Evolutionary conservation across 176 grass and related monocot species (phyloP), one percentile per base, ranked within the genome.

Genomic region (Tillandsia fasciculata): DNA sequence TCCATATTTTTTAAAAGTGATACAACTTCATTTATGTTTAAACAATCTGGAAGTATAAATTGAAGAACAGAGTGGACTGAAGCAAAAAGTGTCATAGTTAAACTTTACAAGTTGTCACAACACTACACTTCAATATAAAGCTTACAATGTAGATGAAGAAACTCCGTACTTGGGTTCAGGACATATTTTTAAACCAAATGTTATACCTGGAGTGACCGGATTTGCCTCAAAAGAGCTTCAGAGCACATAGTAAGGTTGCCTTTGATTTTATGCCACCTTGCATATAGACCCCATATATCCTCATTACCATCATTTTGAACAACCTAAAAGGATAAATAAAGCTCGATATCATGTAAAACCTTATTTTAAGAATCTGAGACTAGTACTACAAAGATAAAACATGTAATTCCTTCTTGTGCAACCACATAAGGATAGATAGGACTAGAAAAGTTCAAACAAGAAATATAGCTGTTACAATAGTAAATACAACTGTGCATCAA

Each of bases 151-250:
- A 42, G 33, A 42, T 7, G 33, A 42, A 42, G 33, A 42, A 33
- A 42, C 33, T 42, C 33, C 7, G 33, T 42, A 42, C 33, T 42
- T 7, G 3, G 33, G 33, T 42, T 42, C 33, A 42, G 33, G 33
- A 42, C 33, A 42, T 42, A 42, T 20, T 64, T 28, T 17, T 20
- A 47, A 69, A 20, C 14, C 67, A 23, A 61, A 14, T 65, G 74
- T 74, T 59, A 26, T 72, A 97, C 93, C 89, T 97, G 89, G 66
- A 97, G 80, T 14, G 89, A 92, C 77, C 89, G 84, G 85, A 97
- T 82, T 80, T 90, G 93, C 82, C 85, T 97, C 53, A 83, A 70
- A 65, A 90, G 68, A 74, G 89, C 89, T 85, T 97, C 89, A 72
- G 81, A 87, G 48, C 79, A 97, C 83, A 86, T 72, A 24, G 79